Conservation (phyloP, 2,329 filamentous ascomycete genomes). For the Eutypa lata region DNA sequence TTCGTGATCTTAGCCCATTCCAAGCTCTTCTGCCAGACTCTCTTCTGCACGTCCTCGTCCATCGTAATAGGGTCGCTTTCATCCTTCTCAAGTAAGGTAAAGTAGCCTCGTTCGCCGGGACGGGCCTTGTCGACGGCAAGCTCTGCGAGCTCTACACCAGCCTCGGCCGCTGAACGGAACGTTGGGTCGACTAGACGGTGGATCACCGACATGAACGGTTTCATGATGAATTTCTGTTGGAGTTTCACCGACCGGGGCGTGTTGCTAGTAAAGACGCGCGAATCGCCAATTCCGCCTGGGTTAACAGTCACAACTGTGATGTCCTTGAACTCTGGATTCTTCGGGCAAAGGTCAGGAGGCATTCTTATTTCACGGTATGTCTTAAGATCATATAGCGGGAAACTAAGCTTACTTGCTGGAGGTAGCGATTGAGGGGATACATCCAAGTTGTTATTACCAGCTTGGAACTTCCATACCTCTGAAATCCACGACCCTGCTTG, state of each 20-base stretch:
- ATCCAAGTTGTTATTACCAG: slow-evolving; percentile 30
- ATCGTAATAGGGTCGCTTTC: slow-evolving; percentile 28
- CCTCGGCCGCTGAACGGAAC: slow-evolving; percentile 22
- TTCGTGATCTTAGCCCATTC: slow-evolving; percentile 26
- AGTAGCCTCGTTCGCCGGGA: slow-evolving; percentile 32
- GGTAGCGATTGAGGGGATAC: slow-evolving; percentile 29
- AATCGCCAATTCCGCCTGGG: too few relatives aligned
- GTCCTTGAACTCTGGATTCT: too few relatives aligned
- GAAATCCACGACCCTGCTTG: slow-evolving; percentile 33
- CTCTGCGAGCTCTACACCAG: slow-evolving; percentile 17
- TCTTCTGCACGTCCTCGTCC: slow-evolving; percentile 26
- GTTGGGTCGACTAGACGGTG: too few relatives aligned
- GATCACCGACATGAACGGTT: too few relatives aligned
- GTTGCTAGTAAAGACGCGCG: too few relatives aligned
- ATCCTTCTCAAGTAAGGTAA: slow-evolving; percentile 26
- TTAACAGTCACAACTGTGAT: too few relatives aligned
- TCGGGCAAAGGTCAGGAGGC: too few relatives aligned
- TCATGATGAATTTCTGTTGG: too few relatives aligned
- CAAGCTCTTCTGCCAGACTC: slow-evolving; percentile 31
- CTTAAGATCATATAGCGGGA: too few relatives aligned
- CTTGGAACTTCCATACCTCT: slow-evolving; percentile 18
- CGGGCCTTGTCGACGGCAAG: slow-evolving; percentile 12
- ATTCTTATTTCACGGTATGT: too few relatives aligned
- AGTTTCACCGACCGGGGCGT: too few relatives aligned
- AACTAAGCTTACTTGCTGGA: slow-evolving; percentile 10